Percentiles rank a stretch among this genome's conserved stretches.
These are phyloP conservation scores for Talaromyces sp. DNA, from an alignment of 2,329 filamentous ascomycete species.

Conservation along the genomic window DNA sequence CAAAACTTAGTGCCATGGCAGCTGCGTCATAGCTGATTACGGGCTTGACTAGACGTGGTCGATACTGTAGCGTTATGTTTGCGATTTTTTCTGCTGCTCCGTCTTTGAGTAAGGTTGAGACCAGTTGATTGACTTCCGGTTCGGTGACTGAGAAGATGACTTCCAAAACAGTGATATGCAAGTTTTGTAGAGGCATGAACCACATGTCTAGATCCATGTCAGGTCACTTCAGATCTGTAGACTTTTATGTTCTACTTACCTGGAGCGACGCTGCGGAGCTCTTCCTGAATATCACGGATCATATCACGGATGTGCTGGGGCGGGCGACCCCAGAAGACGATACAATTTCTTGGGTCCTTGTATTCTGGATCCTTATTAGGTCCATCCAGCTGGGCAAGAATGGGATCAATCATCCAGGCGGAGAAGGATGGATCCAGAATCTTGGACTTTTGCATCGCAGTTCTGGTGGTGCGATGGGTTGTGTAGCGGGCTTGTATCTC, in stretches of 20 bases:
- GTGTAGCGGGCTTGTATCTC: conserved; percentile 69
- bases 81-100: conserved; percentile 53
- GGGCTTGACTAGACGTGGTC: conserved; percentile 73
- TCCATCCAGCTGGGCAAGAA: conserved; percentile 64
- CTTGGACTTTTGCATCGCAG: conserved; percentile 67
- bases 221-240: neutral
- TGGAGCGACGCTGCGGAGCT: conserved; percentile 60
- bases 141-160: conserved; percentile 72
- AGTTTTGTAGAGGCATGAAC: conserved; percentile 72
- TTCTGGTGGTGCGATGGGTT: conserved; percentile 68
- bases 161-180: conserved; percentile 84
- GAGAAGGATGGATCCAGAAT: conserved; percentile 64
- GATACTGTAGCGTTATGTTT: conserved; percentile 61
- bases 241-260: conserved; percentile 50
- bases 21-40: conserved; percentile 78
- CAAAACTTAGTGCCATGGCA: conserved; percentile 79
- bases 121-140: conserved; percentile 60
- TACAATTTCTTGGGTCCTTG: conserved; percentile 69
- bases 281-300: conserved; percentile 62
- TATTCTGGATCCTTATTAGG: conserved; percentile 62
- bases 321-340: conserved; percentile 85
- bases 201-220: conserved; percentile 60
- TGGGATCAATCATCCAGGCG: conserved; percentile 69
- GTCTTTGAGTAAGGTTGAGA: conserved; percentile 52
- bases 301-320: conserved; percentile 65